phyloP scores from a whole-genome alignment of 2,329 filamentous ascomycete species.

The Corinectria fuckeliana region DNA sequence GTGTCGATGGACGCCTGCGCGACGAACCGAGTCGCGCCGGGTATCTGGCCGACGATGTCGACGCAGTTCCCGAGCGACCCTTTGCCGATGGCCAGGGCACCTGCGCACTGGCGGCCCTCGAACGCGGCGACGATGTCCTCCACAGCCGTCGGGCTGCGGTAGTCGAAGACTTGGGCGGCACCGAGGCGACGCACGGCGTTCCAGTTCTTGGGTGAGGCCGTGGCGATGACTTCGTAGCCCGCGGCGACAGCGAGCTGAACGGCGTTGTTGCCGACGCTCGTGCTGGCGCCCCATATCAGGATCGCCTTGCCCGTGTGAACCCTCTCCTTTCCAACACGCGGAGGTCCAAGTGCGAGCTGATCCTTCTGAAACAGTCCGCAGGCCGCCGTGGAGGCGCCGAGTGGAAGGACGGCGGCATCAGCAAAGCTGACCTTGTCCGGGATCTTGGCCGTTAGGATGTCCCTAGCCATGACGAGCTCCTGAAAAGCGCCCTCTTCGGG shows the following conservation, averaged over 20 bases:
- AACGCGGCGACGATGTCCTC: constrained; percentile 17
- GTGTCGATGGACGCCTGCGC: constrained; percentile 5
- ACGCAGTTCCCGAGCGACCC: not conserved
- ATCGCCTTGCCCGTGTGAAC: not conserved
- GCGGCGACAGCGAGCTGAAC: constrained; percentile 51
- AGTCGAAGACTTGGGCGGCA: constrained; percentile 51
- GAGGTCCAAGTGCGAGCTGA: constrained; percentile 27
- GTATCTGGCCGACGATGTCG: constrained; percentile 2
- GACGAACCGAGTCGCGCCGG: constrained; percentile 3
- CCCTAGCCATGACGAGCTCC: constrained; percentile 1
- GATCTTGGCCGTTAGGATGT: constrained; percentile 9
- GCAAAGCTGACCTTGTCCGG: not conserved
- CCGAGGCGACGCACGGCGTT: constrained; percentile 49
- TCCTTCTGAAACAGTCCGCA: constrained; percentile 27
- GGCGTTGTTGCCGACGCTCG: constrained; percentile 52
- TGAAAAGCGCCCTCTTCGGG: constrained; percentile 11
- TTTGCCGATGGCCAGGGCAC: constrained; percentile 22
- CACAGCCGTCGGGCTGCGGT: constrained; percentile 31
- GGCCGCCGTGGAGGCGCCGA: constrained; percentile 24
- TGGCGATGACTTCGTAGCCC: constrained; percentile 53
- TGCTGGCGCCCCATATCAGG: constrained; percentile 54
- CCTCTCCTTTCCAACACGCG: not conserved
- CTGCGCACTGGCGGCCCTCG: not conserved
- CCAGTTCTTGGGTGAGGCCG: constrained; percentile 49
- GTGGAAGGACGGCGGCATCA: constrained; percentile 19